These are phyloP conservation scores for Venturia carpophila DNA, from an alignment of 2,329 filamentous ascomycete genomes.

Conservation along the genomic window DNA sequence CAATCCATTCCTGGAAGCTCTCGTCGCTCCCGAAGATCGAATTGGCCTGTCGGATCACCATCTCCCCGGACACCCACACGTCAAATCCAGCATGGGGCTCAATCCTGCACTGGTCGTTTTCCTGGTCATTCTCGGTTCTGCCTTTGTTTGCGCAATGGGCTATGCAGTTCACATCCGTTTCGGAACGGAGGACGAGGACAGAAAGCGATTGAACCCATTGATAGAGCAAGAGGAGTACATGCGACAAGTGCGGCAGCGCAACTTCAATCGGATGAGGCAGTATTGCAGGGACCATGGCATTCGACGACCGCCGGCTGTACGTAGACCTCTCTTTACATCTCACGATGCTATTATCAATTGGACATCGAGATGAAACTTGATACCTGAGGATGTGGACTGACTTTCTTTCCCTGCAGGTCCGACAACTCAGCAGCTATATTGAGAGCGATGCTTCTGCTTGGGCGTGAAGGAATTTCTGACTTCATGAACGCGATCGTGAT, in stretches of 20 bases:
- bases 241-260: slow-evolving; percentile 1
- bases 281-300: neutral
- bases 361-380: neutral
- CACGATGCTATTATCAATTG: neutral
- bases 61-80: neutral
- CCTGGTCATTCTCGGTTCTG: neutral
- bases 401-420: neutral
- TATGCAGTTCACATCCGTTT: neutral
- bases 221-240: neutral
- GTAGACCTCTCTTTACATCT: neutral
- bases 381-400: neutral
- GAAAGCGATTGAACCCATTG: neutral
- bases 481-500: neutral
- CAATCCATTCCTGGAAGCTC: too few relatives aligned
- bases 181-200: slow-evolving; percentile 1
- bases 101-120: neutral
- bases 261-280: neutral
- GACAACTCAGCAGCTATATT: neutral
- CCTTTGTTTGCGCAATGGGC: neutral
- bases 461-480: neutral
- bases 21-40: neutral
- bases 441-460: slow-evolving; percentile 5
- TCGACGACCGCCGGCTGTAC: neutral
- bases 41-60: neutral
- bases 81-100: neutral